phyloP scores from a whole-genome alignment of 768 basidiomycete genomes.

The Podaxis mareebaensis region DNA sequence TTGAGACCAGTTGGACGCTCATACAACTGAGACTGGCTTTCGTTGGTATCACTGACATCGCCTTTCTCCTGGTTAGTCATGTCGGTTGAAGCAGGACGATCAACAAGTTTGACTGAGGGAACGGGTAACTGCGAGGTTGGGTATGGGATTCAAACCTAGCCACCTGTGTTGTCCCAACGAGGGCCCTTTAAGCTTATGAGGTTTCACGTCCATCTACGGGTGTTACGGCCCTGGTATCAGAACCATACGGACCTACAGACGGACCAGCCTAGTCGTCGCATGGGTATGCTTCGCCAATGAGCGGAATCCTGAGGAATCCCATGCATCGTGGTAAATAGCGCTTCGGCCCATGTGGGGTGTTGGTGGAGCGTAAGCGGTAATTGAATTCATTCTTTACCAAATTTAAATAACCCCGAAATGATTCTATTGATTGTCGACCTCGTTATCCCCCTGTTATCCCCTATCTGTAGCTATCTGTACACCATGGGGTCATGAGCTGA shows the following conservation, averaged over 20 bases:
- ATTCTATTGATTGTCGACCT: neutral
- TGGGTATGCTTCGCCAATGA: slow-evolving; percentile 7
- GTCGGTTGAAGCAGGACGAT: neutral
- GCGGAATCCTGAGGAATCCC: neutral
- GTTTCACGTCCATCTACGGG: too few relatives aligned
- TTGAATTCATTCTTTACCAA: neutral
- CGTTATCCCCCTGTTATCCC: neutral
- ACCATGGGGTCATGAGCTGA: neutral
- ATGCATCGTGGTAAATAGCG: neutral
- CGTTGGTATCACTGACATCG: slow-evolving; percentile 26
- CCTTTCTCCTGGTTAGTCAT: slow-evolving; percentile 12
- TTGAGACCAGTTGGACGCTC: slow-evolving; percentile 51
- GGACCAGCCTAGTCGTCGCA: neutral
- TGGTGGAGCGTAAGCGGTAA: neutral
- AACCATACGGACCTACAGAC: too few relatives aligned
- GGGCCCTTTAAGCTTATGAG: neutral
- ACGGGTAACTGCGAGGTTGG: neutral
- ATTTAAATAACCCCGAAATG: neutral
- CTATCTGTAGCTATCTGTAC: neutral
- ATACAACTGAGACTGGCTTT: slow-evolving; percentile 32
- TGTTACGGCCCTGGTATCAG: too few relatives aligned
- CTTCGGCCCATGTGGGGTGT: slow-evolving; percentile 6
- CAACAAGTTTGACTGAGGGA: slow-evolving; percentile 5
- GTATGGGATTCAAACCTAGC: neutral
- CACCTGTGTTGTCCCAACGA: neutral